Conservation (phyloP, 495 filamentous ascomycete genomes). For the Hyaloscypha hepaticicola region DNA sequence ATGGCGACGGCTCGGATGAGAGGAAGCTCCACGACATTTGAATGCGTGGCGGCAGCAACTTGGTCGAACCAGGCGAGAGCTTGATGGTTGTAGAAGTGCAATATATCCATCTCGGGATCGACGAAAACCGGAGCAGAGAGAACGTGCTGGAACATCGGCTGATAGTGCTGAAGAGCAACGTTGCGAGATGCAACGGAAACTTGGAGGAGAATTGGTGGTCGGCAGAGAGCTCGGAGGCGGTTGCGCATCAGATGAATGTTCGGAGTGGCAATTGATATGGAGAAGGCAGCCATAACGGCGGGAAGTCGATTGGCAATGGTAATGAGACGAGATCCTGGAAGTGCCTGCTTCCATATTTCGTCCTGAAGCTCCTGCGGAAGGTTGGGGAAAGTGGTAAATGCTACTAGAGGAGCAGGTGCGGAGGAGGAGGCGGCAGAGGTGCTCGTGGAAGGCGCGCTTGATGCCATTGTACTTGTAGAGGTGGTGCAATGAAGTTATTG, state of each 20-base stretch:
- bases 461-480: not conserved
- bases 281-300: not conserved
- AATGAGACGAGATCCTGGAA: not conserved
- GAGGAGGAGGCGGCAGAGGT: not conserved
- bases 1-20: not conserved
- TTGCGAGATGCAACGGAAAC: not conserved
- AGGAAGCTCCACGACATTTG: not conserved
- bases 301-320: not conserved
- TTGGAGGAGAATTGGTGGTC: not conserved
- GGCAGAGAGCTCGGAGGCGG: not conserved
- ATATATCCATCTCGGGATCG: not conserved
- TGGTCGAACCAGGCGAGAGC: not conserved
- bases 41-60: not conserved
- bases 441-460: too few relatives aligned
- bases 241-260: not conserved
- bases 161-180: not conserved
- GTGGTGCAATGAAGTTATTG: not conserved
- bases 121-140: not conserved
- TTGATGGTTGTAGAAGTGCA: not conserved
- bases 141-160: not conserved
- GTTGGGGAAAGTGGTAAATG: not conserved
- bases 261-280: not conserved
- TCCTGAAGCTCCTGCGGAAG: not conserved
- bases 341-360: not conserved
- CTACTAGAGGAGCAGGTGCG: not conserved